Evolutionary conservation across 176 grass and related monocot genomes (phyloP).

Genomic region (Hyparrhenia diplandra): DNA sequence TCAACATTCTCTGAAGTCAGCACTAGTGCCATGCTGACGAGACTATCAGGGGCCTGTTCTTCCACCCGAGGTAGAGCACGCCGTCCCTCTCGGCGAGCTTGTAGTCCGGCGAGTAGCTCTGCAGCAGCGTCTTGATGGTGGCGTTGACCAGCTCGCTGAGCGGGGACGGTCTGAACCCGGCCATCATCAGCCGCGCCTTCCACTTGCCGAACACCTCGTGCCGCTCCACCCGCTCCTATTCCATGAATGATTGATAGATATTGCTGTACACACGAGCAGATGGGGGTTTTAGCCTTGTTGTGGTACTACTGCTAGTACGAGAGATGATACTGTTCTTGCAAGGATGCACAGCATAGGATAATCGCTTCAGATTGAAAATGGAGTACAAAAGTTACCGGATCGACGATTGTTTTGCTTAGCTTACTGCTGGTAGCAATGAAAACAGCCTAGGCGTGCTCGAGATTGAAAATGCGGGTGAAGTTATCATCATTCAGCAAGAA

Average conservation of each 20-base stretch:
- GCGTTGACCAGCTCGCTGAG: slow-evolving; percentile 77
- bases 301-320: not conserved
- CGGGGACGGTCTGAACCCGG: slow-evolving; percentile 70
- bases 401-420: no score
- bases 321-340: not conserved
- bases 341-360: not conserved
- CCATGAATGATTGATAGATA: no score
- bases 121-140: slow-evolving; percentile 77
- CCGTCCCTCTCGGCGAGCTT: slow-evolving; percentile 72
- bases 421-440: no score
- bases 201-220: slow-evolving; percentile 76
- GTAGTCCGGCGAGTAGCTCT: slow-evolving; percentile 79
- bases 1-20: not conserved
- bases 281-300: not conserved
- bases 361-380: no score
- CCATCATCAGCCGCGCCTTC: slow-evolving; percentile 75
- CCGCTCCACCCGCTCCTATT: slow-evolving; percentile 72
- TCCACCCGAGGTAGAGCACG: slow-evolving; percentile 88
- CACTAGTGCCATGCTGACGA: slow-evolving; percentile 88
- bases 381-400: no score
- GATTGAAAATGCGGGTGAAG: not conserved
- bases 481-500: not conserved
- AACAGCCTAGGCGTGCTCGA: no score
- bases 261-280: not conserved
- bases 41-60: slow-evolving; percentile 64